phyloP scores from a whole-genome alignment of 2,329 filamentous ascomycete species.

The Aspergillus sp. region DNA sequence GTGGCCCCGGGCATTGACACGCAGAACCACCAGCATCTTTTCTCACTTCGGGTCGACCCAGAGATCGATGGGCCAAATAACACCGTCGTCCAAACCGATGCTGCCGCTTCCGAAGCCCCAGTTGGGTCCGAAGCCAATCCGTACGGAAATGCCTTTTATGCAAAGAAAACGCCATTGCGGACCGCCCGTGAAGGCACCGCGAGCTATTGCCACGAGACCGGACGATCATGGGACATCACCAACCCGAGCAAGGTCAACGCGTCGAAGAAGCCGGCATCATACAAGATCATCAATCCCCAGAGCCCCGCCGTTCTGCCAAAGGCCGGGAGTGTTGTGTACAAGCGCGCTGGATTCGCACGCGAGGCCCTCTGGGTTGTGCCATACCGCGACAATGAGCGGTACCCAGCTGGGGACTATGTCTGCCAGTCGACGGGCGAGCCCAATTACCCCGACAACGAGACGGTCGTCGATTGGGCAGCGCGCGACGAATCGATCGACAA shows the following conservation, averaged over 20 bases:
- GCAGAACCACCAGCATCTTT: constrained; percentile 90
- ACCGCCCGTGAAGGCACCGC: constrained; percentile 40
- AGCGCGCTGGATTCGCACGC: constrained; percentile 50
- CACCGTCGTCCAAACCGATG: constrained; percentile 48
- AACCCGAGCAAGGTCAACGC: constrained; percentile 17
- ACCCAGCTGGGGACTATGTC: constrained; percentile 50
- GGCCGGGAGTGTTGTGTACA: constrained; percentile 46
- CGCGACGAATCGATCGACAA: constrained; percentile 46
- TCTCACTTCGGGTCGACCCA: constrained; percentile 76
- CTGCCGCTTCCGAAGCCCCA: constrained; percentile 41
- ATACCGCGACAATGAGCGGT: constrained; percentile 50
- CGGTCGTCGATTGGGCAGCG: constrained; percentile 26
- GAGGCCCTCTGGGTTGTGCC: constrained; percentile 51
- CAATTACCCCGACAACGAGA: constrained; percentile 35
- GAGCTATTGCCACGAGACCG: constrained; percentile 44
- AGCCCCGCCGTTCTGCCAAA: constrained; percentile 36
- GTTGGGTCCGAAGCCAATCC: constrained; percentile 59
- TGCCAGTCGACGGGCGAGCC: constrained; percentile 45
- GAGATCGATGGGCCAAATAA: constrained; percentile 77
- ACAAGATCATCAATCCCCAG: constrained; percentile 20
- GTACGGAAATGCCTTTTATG: constrained; percentile 53
- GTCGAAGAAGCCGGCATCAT: constrained; percentile 17
- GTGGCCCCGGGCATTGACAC: constrained; percentile 82
- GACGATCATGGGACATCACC: constrained; percentile 21
- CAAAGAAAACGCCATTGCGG: constrained; percentile 32